Percentiles rank a stretch among this genome's conserved stretches.
Evolutionary conservation across 2,329 filamentous ascomycete genomes (phyloP).

Genomic region (Pseudogymnoascus sp.): DNA sequence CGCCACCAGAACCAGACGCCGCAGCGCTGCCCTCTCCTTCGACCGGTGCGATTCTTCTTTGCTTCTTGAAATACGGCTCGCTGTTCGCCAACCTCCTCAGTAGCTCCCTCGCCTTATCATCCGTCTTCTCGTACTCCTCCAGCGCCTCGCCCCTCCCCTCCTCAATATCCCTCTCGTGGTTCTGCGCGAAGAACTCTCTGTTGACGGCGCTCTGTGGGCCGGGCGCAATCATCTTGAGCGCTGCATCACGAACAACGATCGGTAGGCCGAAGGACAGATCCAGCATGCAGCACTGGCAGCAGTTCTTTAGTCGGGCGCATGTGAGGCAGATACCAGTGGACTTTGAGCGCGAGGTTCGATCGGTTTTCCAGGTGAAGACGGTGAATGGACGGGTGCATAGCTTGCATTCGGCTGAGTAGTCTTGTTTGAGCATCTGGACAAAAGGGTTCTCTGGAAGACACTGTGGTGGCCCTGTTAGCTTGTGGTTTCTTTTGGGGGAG

Average conservation of each 20-base stretch:
- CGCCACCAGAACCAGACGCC: constrained; percentile 34
- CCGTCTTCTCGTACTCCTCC: constrained; percentile 92
- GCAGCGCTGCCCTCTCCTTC: constrained; percentile 32
- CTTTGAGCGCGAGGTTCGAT: constrained; percentile 85
- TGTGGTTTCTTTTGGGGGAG: not conserved
- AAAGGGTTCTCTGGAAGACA: constrained; percentile 96
- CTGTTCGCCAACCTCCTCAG: constrained; percentile 78
- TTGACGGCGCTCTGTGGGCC: constrained; percentile 90
- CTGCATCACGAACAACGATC: constrained; percentile 90
- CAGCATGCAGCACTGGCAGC: constrained; percentile 98
- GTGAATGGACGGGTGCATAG: constrained; percentile 92
- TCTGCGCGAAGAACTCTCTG: constrained; percentile 94
- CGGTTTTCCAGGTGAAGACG: constrained; percentile 88
- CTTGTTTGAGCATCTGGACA: constrained; percentile 98
- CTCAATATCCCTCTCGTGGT: constrained; percentile 91
- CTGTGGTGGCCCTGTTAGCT: constrained; percentile 32
- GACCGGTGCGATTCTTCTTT: constrained; percentile 61
- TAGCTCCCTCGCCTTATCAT: constrained; percentile 90
- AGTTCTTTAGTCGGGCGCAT: constrained; percentile 95
- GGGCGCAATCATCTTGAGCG: constrained; percentile 93
- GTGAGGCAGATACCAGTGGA: constrained; percentile 93
- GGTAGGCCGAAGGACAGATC: constrained; percentile 93
- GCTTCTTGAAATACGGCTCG: constrained; percentile 92
- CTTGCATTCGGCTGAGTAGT: constrained; percentile 70
- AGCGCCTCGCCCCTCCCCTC: constrained; percentile 70